Conservation (phyloP, 306 rosid genomes). For the Erythrophleum fordii region DNA sequence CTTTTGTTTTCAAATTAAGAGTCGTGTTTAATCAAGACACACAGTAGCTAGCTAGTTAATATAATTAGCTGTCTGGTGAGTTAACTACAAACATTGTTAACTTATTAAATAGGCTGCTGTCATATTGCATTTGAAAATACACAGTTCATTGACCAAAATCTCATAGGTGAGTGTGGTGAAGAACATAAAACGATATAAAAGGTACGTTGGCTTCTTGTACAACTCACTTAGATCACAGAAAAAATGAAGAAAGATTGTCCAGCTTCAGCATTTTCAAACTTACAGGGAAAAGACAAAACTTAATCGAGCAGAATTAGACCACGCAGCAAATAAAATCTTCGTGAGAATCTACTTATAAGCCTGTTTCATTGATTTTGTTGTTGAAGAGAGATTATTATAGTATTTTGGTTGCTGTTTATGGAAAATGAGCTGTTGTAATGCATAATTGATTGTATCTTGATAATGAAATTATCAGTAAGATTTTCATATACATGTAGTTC, state of each 20-base stretch:
- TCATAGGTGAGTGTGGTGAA: neutral
- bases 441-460: neutral
- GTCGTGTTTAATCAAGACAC: constrained; percentile 6
- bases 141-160: constrained; percentile 22
- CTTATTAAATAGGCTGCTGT: neutral
- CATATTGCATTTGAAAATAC: constrained; percentile 4
- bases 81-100: constrained; percentile 27
- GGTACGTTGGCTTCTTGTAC: constrained; percentile 27
- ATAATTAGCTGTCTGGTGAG: constrained; percentile 33
- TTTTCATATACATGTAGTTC: neutral
- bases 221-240: constrained; percentile 30
- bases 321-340: neutral
- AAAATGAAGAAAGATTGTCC: constrained; percentile 3
- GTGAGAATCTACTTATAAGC: constrained; percentile 16
- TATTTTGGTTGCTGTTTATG: neutral
- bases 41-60: neutral
- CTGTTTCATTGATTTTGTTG: constrained; percentile 23
- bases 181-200: constrained; percentile 19
- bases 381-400: neutral
- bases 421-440: neutral
- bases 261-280: constrained; percentile 25
- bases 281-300: constrained; percentile 28
- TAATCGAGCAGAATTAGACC: neutral
- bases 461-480: constrained; percentile 10
- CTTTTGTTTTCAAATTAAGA: neutral